Evolutionary conservation across 169 alveolate species (phyloP).

Genomic region (Eimeria sp.): DNA sequence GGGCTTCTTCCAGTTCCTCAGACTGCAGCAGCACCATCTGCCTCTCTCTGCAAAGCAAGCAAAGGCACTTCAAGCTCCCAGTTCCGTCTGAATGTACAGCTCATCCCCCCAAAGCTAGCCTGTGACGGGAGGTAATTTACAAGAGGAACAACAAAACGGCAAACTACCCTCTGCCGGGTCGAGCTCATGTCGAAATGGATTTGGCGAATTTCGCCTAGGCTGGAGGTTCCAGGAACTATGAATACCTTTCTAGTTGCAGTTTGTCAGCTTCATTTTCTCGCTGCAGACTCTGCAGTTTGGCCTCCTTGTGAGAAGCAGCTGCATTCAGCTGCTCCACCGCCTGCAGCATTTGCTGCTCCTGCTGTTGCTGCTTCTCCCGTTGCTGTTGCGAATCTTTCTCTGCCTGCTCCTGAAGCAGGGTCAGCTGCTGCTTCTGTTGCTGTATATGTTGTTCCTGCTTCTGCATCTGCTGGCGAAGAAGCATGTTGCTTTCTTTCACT

Average conservation of each 20-base stretch:
- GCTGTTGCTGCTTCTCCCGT: conserved; percentile 50
- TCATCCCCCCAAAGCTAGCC: not conserved
- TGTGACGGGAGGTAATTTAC: not conserved
- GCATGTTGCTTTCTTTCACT: not conserved
- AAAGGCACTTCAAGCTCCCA: not conserved
- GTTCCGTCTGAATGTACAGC: not conserved
- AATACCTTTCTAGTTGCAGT: conserved; percentile 49
- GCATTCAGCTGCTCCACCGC: conserved; percentile 45
- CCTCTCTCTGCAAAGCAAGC: conserved; percentile 27
- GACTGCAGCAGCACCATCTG: conserved; percentile 47
- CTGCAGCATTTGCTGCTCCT: conserved; percentile 49
- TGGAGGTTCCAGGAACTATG: not conserved
- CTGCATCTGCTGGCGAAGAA: conserved; percentile 25
- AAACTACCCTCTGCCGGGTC: not conserved
- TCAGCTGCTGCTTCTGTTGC: conserved; percentile 17
- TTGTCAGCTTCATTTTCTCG: conserved; percentile 30
- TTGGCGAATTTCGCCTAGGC: not conserved
- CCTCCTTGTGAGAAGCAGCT: conserved; percentile 50
- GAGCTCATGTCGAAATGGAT: not conserved
- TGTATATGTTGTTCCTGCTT: conserved; percentile 31
- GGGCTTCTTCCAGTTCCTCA: conserved; percentile 50
- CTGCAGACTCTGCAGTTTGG: conserved; percentile 37
- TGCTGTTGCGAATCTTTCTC: conserved; percentile 30
- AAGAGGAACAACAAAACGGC: not conserved
- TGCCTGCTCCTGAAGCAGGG: conserved; percentile 27